A percentile compares a stretch with the other conserved stretches of the same genome.
Evolutionary conservation across 306 rosid species (phyloP).

Genomic region (Vigna hirtella): DNA sequence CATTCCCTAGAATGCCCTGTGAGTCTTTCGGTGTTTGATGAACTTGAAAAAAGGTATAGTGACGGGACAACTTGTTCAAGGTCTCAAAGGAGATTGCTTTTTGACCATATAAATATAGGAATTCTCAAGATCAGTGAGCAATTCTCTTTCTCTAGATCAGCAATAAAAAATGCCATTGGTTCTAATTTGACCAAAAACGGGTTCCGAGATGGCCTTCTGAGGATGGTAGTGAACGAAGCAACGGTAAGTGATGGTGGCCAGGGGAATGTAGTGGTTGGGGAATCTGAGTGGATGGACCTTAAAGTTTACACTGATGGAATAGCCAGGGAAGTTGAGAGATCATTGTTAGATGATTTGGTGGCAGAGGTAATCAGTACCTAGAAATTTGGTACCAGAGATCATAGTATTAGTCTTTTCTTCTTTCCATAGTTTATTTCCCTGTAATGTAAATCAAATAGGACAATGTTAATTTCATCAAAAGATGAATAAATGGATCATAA

Average conservation of each 20-base stretch:
- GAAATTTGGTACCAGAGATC: constrained; percentile 50
- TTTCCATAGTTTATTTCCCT: constrained; percentile 32
- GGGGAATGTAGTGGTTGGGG: constrained; percentile 61
- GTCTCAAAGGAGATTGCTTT: constrained; percentile 80
- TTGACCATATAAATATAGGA: constrained; percentile 75
- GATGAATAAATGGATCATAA: constrained; percentile 58
- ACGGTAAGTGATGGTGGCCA: constrained; percentile 55
- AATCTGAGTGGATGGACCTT: constrained; percentile 65
- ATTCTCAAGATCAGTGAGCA: constrained; percentile 61
- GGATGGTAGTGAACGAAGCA: constrained; percentile 56
- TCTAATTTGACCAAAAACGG: constrained; percentile 48
- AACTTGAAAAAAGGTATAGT: constrained; percentile 71
- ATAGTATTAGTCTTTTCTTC: constrained; percentile 13
- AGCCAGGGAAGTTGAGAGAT: constrained; percentile 70
- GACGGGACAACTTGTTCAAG: constrained; percentile 56
- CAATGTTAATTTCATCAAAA: constrained; percentile 57
- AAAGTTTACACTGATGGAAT: constrained; percentile 64
- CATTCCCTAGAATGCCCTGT: constrained; percentile 75
- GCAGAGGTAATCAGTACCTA: constrained; percentile 61
- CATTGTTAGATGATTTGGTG: constrained; percentile 72
- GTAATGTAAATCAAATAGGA: constrained; percentile 58
- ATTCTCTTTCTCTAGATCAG: constrained; percentile 29
- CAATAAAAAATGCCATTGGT: constrained; percentile 29
- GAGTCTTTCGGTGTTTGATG: constrained; percentile 62
- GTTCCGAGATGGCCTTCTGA: constrained; percentile 54